phyloP scores from a whole-genome alignment of 345 rosid species.

The Nasturtium officinale region DNA sequence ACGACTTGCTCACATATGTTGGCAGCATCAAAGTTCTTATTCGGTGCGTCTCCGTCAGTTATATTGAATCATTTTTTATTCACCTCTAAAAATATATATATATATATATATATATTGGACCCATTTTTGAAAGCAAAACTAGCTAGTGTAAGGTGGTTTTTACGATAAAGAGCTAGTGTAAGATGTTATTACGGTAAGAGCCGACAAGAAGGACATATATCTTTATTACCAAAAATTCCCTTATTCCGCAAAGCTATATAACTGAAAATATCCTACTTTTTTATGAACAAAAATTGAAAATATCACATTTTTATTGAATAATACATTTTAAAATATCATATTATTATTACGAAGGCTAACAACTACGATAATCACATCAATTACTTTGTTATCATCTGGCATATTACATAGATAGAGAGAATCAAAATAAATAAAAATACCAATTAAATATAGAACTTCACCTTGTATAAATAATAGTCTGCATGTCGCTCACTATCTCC shows the following conservation, averaged over 20 bases:
- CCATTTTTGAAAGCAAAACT: background rate
- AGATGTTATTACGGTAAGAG: conserved; percentile 22
- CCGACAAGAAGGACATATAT: conserved; percentile 21
- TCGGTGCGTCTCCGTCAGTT: conserved; percentile 14
- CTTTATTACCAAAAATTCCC: conserved; percentile 1
- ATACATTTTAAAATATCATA: background rate
- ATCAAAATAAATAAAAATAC: background rate
- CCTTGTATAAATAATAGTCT: conserved; percentile 30
- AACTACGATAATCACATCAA: conserved; percentile 36
- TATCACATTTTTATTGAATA: background rate
- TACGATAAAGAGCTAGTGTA: background rate
- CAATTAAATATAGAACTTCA: conserved; percentile 14
- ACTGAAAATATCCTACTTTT: conserved; percentile 20
- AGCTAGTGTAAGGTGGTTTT: conserved; percentile 15
- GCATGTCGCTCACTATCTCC: conserved; percentile 24
- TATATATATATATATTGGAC: background rate
- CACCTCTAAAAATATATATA: background rate
- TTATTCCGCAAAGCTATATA: conserved; percentile 16
- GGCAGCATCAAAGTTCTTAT: conserved; percentile 37
- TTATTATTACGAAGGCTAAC: background rate
- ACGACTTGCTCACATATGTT: conserved; percentile 44
- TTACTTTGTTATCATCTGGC: conserved; percentile 22
- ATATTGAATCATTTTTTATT: background rate
- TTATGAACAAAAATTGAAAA: background rate
- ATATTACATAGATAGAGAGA: conserved; percentile 9